Conservation (phyloP, 805 yeast species). For the Zygoascus bituminiphila region DNA sequence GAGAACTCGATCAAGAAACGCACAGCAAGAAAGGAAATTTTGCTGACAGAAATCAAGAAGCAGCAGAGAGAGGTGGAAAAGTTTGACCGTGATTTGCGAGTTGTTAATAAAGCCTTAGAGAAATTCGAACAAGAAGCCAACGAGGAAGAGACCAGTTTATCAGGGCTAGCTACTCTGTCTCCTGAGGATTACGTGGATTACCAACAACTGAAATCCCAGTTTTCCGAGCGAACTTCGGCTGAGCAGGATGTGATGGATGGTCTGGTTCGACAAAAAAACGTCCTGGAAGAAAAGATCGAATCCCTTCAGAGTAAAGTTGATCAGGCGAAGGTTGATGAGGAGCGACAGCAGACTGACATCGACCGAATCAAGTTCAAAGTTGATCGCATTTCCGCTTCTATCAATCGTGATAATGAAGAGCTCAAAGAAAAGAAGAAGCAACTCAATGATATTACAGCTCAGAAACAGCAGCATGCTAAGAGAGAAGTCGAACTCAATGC, state of each 20-base stretch:
- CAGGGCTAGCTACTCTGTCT: conserved; percentile 33
- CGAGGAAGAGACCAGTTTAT: conserved; percentile 24
- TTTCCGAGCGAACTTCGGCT: conserved; percentile 22
- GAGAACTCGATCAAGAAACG: conserved; percentile 35
- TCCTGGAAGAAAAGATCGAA: conserved; percentile 19
- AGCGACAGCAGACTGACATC: conserved; percentile 26
- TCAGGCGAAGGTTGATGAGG: conserved; percentile 11
- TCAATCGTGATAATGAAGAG: conserved; percentile 20
- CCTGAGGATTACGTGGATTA: conserved; percentile 50
- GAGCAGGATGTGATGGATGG: conserved; percentile 20
- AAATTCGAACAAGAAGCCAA: conserved; percentile 33
- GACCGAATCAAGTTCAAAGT: conserved; percentile 32
- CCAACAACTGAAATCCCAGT: conserved; percentile 47
- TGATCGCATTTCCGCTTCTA: conserved; percentile 26
- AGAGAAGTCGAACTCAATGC: conserved; percentile 57
- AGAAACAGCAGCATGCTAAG: conserved; percentile 16
- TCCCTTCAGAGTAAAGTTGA: conserved; percentile 14
- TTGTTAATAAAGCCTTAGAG: conserved; percentile 35
- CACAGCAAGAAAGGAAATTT: conserved; percentile 41
- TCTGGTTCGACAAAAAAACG: conserved; percentile 18
- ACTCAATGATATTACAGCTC: conserved; percentile 18
- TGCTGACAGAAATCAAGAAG: conserved; percentile 43
- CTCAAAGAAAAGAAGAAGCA: conserved; percentile 21
- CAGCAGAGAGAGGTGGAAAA: conserved; percentile 39
- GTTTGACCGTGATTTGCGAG: conserved; percentile 40